These are phyloP conservation scores for Dactylellina leptospora DNA, from an alignment of 2,329 filamentous ascomycete species.

Conservation along the genomic window DNA sequence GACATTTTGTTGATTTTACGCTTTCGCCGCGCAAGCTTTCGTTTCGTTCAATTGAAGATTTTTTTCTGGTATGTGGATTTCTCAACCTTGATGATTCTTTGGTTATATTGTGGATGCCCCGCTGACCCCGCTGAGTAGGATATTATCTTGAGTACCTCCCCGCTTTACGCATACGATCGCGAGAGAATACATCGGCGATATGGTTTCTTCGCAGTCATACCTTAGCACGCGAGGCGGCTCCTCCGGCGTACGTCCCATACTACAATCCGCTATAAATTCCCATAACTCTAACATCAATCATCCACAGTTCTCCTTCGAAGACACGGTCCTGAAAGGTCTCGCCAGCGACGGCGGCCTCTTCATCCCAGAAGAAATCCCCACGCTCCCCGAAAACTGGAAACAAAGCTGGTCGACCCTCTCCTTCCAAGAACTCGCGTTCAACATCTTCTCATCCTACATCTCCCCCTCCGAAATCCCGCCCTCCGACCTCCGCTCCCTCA, in stretches of 20 bases:
- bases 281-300: constrained; percentile 3
- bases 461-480: constrained; percentile 81
- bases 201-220: constrained; percentile 64
- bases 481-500: constrained; percentile 81
- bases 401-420: constrained; percentile 77
- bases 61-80: not conserved
- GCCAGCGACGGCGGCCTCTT: constrained; percentile 88
- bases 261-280: not conserved
- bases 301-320: constrained; percentile 82
- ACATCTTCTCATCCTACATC: constrained; percentile 88
- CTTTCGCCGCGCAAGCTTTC: not conserved
- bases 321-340: constrained; percentile 87
- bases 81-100: not conserved
- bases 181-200: constrained; percentile 10
- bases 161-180: not conserved
- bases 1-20: not conserved
- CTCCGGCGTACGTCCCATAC: constrained; percentile 66
- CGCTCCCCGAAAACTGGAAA: constrained; percentile 71
- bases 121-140: too few species aligned
- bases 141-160: too few species aligned
- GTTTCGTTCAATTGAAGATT: not conserved
- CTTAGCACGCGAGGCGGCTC: constrained; percentile 71
- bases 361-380: constrained; percentile 82
- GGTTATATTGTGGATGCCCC: not conserved
- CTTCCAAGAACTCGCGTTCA: constrained; percentile 82